phyloP scores from a whole-genome alignment of 2,329 filamentous ascomycete species.

The Cladorrhinum sp. region DNA sequence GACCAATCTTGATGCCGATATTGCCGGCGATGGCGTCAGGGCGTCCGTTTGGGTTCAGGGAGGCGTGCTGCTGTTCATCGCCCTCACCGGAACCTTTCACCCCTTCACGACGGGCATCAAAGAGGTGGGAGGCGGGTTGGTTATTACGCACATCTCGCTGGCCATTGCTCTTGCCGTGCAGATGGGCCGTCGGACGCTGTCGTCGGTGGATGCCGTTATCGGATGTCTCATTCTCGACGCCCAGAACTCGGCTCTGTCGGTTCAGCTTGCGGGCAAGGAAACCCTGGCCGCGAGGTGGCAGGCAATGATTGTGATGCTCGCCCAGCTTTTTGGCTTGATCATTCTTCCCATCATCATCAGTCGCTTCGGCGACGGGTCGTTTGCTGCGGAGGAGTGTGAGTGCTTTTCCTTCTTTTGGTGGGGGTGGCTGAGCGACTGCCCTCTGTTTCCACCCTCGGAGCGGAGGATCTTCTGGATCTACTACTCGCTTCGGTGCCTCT shows the following conservation, averaged over 20 bases:
- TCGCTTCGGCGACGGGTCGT: not conserved
- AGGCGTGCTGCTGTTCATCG: conserved; percentile 2
- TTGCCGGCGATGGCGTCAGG: conserved; percentile 10
- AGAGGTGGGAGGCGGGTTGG: conserved; percentile 4
- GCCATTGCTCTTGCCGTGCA: conserved; percentile 8
- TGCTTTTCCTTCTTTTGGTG: conserved; percentile 13
- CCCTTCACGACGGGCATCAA: conserved; percentile 5
- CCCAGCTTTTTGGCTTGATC: conserved; percentile 6
- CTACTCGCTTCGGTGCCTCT: conserved; percentile 5
- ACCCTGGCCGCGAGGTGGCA: conserved; percentile 8
- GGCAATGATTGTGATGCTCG: not conserved
- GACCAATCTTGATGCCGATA: conserved; percentile 3
- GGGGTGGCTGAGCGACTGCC: conserved; percentile 7
- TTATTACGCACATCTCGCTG: conserved; percentile 7
- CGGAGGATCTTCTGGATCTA: conserved; percentile 1
- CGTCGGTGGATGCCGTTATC: conserved; percentile 6
- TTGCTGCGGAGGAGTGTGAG: not conserved
- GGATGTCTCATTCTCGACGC: conserved; percentile 10
- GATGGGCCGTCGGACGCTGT: conserved; percentile 5
- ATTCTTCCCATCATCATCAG: not conserved
- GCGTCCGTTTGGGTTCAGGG: conserved; percentile 7
- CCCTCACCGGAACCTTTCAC: conserved; percentile 1
- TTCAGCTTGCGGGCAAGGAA: conserved; percentile 2
- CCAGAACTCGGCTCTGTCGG: conserved; percentile 6
- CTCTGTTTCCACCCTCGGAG: not conserved